A percentile compares a stretch with the other conserved stretches of the same genome.
Evolutionary conservation across 306 rosid genomes (phyloP).

Genomic region (Quercus rubra): DNA sequence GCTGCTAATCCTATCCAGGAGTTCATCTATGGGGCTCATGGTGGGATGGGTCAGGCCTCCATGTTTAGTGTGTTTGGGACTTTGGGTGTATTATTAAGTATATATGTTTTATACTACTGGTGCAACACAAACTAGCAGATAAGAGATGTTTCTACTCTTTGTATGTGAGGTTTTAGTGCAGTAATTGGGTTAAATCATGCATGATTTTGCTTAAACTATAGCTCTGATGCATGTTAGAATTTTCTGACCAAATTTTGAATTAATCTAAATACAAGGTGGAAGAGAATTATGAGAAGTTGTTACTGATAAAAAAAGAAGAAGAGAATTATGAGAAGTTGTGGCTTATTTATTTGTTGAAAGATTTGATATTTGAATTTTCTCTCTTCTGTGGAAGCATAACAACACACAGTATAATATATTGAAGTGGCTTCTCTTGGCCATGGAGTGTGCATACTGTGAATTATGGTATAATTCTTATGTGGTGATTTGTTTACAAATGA

Average conservation of each 20-base stretch:
- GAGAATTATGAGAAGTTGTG: background rate
- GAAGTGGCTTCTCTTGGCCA: background rate
- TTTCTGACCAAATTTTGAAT: background rate
- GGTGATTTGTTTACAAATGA: background rate
- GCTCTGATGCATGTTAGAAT: background rate
- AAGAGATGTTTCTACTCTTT: background rate
- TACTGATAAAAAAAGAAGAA: background rate
- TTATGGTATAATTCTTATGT: slow-evolving; percentile 1
- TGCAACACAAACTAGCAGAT: background rate
- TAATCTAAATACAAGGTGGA: background rate
- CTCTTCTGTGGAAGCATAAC: background rate
- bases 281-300: background rate
- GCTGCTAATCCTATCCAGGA: background rate
- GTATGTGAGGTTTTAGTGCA: background rate
- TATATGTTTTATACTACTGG: background rate
- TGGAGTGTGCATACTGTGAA: background rate
- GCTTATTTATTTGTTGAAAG: background rate
- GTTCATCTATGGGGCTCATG: background rate
- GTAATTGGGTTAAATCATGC: background rate
- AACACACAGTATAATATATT: background rate
- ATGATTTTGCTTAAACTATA: background rate
- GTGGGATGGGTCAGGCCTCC: background rate
- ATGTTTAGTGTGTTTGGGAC: background rate
- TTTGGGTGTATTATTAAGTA: background rate
- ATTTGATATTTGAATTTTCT: background rate